A percentile compares a stretch with the other conserved stretches of the same genome.
Evolutionary conservation across 1,284 basidiomycete species (phyloP).

Genomic region (Ganoderma lingzhi): DNA sequence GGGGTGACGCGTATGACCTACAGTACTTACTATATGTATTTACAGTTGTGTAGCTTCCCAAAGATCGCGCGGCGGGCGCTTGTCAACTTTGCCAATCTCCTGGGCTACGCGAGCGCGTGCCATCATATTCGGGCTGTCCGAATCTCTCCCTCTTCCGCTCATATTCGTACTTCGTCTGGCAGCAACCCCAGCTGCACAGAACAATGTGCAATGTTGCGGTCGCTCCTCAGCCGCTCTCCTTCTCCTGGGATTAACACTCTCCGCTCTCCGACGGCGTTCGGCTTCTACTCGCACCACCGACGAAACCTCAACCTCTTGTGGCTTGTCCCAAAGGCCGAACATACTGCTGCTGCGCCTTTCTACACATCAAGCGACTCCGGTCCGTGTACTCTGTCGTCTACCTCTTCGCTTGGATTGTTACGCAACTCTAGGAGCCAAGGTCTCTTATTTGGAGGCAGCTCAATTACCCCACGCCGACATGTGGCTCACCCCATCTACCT

Average conservation of each 20-base stretch:
- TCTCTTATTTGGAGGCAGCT: neutral
- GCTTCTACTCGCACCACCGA: neutral
- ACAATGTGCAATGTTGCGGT: slow-evolving; percentile 43
- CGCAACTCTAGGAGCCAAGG: slow-evolving; percentile 1
- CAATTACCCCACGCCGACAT: neutral
- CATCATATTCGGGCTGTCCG: neutral
- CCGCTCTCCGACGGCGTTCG: neutral
- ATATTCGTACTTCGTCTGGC: slow-evolving; percentile 4
- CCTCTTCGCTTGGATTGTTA: neutral
- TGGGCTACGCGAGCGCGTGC: neutral
- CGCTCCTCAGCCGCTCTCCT: slow-evolving; percentile 28
- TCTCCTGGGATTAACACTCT: neutral
- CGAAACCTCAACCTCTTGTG: neutral
- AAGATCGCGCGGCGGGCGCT: neutral
- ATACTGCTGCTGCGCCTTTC: neutral
- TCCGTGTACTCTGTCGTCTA: neutral
- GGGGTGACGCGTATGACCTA: slow-evolving; percentile 13
- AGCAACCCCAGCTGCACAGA: slow-evolving; percentile 11
- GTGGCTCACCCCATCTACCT: neutral
- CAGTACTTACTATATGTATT: neutral
- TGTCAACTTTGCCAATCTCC: neutral
- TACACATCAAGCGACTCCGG: neutral
- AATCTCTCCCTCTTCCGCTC: slow-evolving; percentile 7
- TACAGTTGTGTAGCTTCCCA: neutral
- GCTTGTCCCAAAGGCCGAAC: neutral